Percentiles rank a stretch among this genome's conserved stretches.
phyloP scores from a whole-genome alignment of 2,329 filamentous ascomycete genomes.

The Juglanconis sp. region DNA sequence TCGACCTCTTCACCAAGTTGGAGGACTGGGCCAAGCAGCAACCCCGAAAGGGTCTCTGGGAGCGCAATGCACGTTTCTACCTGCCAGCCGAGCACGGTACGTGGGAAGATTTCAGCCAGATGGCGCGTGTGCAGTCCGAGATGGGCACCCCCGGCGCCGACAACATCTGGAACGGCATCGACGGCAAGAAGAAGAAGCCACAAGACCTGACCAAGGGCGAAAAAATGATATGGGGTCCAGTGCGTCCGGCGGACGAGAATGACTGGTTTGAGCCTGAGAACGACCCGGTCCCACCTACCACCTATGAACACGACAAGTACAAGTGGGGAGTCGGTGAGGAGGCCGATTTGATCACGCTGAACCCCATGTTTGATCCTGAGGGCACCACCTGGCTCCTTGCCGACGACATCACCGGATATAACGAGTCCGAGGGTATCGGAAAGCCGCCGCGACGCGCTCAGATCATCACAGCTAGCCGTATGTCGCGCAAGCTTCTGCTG shows the following conservation, averaged over 20 bases:
- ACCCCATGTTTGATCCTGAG: conserved; percentile 86
- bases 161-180: conserved; percentile 61
- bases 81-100: conserved; percentile 71
- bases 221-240: conserved; percentile 79
- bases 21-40: conserved; percentile 68
- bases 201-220: conserved; percentile 41
- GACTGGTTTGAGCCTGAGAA: conserved; percentile 72
- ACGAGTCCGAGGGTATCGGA: conserved; percentile 54
- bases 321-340: conserved; percentile 87
- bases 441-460: conserved; percentile 73
- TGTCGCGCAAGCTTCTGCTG: conserved; percentile 74
- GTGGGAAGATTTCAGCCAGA: conserved; percentile 78
- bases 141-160: conserved; percentile 63
- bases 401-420: conserved; percentile 83
- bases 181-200: conserved; percentile 35
- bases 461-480: conserved; percentile 83
- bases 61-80: conserved; percentile 75
- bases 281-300: conserved; percentile 70
- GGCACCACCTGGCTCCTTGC: conserved; percentile 79
- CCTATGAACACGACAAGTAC: conserved; percentile 76
- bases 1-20: conserved; percentile 68
- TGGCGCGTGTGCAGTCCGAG: conserved; percentile 72
- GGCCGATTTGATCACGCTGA: conserved; percentile 87
- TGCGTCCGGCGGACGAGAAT: conserved; percentile 61
- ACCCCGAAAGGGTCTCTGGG: conserved; percentile 78